Evolutionary conservation across 2,329 filamentous ascomycete genomes (phyloP).

Genomic region (Talaromyces sp.): DNA sequence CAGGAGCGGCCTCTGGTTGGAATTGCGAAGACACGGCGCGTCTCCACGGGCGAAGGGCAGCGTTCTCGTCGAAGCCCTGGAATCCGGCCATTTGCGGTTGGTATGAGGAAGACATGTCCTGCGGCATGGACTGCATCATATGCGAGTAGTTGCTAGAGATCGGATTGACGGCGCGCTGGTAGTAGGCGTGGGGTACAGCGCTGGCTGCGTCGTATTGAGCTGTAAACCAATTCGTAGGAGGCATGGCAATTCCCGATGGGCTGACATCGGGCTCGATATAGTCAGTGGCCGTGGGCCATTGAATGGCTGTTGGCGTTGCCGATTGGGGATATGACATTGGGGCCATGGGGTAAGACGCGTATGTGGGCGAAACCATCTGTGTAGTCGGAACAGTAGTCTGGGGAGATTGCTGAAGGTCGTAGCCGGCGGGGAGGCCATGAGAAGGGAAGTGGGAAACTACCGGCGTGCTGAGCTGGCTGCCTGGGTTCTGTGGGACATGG

Average conservation of each 20-base stretch:
- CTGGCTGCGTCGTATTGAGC: conserved; percentile 3
- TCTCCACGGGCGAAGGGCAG: conserved; percentile 21
- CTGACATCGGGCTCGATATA: conserved; percentile 19
- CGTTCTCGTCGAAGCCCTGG: conserved; percentile 3
- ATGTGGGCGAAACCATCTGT: conserved; percentile 7
- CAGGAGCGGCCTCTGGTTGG: conserved; percentile 12
- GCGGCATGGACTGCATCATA: conserved; percentile 20
- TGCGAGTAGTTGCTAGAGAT: conserved; percentile 17
- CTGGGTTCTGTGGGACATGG: not conserved
- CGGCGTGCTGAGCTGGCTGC: conserved; percentile 15
- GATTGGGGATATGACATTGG: conserved; percentile 12
- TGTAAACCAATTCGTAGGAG: conserved; percentile 4
- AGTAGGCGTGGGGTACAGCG: conserved; percentile 17
- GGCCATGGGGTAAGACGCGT: conserved; percentile 6
- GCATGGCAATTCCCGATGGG: conserved; percentile 16
- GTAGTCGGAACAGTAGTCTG: not conserved
- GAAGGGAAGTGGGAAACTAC: conserved; percentile 16
- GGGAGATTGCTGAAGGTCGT: conserved; percentile 18
- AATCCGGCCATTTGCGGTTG: not conserved
- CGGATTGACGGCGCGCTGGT: conserved; percentile 21
- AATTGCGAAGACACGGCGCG: conserved; percentile 25
- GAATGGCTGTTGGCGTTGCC: conserved; percentile 17
- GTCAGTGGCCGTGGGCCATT: conserved; percentile 20
- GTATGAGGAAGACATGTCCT: conserved; percentile 16
- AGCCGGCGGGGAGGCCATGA: conserved; percentile 19